Percentiles rank a stretch among this genome's conserved stretches.
Conservation (phyloP, 495 filamentous ascomycete species). For the Opeltia flavorubescens region DNA sequence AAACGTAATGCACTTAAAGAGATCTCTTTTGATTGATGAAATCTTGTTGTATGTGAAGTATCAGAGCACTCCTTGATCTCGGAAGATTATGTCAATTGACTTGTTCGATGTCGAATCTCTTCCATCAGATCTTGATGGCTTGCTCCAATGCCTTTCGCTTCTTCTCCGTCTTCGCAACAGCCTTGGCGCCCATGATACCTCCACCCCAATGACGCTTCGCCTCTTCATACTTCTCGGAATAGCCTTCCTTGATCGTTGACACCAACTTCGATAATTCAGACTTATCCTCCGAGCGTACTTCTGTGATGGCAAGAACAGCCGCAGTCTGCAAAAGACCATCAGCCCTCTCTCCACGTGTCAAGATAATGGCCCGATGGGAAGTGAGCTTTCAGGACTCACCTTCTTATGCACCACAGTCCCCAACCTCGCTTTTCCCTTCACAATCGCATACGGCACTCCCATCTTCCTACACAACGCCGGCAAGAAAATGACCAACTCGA, state of each 20-base stretch:
- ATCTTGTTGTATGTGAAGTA: too few species aligned
- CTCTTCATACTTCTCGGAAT: conserved; percentile 91
- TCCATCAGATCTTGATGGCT: conserved; percentile 82
- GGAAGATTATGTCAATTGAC: too few species aligned
- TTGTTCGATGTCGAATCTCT: neutral
- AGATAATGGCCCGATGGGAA: neutral
- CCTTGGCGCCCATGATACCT: conserved; percentile 99
- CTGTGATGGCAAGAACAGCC: conserved; percentile 88
- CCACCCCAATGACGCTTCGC: conserved; percentile 92
- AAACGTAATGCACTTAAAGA: too few species aligned
- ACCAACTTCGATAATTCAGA: conserved; percentile 91
- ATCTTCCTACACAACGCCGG: conserved; percentile 99
- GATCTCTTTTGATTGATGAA: too few species aligned
- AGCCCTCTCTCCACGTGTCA: too few species aligned
- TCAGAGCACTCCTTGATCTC: too few species aligned
- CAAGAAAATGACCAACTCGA: conserved; percentile 98
- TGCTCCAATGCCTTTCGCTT: conserved; percentile 85
- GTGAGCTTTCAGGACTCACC: conserved; percentile 32
- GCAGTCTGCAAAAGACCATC: conserved; percentile 56
- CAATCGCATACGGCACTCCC: conserved; percentile 97
- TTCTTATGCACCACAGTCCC: conserved; percentile 99
- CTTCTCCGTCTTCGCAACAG: conserved; percentile 83
- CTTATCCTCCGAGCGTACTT: conserved; percentile 96
- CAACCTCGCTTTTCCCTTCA: conserved; percentile 98
- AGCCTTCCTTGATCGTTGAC: conserved; percentile 94